A percentile compares a stretch with the other conserved stretches of the same genome.
Conservation (phyloP, 148 eudicot species). For the Selenicereus undatus region DNA sequence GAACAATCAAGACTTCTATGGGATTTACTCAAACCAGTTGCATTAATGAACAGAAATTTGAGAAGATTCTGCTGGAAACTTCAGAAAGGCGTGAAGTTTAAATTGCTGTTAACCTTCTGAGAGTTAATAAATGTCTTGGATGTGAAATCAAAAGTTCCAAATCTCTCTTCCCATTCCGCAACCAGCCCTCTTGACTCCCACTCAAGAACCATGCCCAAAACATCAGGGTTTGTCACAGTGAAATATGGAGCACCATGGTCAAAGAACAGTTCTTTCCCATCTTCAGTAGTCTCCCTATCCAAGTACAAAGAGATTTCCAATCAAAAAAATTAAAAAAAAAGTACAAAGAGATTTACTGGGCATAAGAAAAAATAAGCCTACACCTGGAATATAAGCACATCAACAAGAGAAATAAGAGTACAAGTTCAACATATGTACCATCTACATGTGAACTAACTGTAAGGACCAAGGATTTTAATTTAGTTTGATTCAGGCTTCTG, state of each 20-base stretch:
- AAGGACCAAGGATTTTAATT: neutral
- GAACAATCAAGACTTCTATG: neutral
- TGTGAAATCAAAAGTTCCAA: conserved; percentile 65
- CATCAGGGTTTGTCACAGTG: conserved; percentile 47
- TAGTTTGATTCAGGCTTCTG: neutral
- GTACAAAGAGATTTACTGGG: neutral
- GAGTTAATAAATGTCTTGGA: conserved; percentile 49
- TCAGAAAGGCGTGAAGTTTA: neutral
- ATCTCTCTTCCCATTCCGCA: conserved; percentile 76
- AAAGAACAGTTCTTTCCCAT: conserved; percentile 71
- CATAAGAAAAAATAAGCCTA: neutral
- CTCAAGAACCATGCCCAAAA: conserved; percentile 46
- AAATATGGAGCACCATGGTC: conserved; percentile 97
- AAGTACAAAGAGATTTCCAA: neutral
- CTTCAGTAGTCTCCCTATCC: conserved; percentile 64
- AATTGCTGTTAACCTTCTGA: conserved; percentile 47
- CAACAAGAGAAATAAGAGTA: neutral
- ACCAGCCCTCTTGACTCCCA: conserved; percentile 87
- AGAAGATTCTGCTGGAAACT: neutral
- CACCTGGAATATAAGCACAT: neutral
- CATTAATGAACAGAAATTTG: neutral
- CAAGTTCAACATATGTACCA: neutral
- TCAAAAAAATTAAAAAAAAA: neutral
- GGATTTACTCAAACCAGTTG: neutral
- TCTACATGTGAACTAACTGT: neutral